phyloP scores from a whole-genome alignment of 192 early-diverging fungal species.

The Coemansia sp. region DNA sequence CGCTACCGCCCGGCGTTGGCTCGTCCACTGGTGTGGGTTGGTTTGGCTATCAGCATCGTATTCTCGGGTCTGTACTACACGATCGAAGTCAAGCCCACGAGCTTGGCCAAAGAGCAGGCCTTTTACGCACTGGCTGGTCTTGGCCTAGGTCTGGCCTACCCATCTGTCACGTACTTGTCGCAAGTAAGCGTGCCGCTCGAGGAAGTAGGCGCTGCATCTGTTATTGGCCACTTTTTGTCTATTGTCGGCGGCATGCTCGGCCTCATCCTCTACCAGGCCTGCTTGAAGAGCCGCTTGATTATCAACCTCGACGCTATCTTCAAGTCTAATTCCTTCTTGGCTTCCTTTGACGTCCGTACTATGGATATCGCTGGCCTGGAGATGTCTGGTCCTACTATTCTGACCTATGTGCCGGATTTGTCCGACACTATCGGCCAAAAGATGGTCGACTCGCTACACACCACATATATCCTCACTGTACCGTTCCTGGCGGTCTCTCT shows the following conservation, averaged over 20 bases:
- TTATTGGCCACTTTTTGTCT: constrained; percentile 49
- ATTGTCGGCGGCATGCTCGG: constrained; percentile 55
- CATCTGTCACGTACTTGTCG: constrained; percentile 33
- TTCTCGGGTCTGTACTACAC: constrained; percentile 52
- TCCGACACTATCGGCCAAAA: constrained; percentile 26
- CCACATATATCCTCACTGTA: constrained; percentile 40
- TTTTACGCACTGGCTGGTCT: constrained; percentile 45
- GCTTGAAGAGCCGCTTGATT: constrained; percentile 50
- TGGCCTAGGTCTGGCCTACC: constrained; percentile 41
- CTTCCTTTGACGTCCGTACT: constrained; percentile 29
- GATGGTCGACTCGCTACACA: constrained; percentile 38
- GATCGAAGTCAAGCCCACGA: constrained; percentile 19
- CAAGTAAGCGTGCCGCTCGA: constrained; percentile 41
- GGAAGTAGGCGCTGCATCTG: constrained; percentile 36
- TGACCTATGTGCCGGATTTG: constrained; percentile 27
- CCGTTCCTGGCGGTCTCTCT: constrained; percentile 45
- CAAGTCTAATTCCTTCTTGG: constrained; percentile 23
- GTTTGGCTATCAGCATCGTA: constrained; percentile 30
- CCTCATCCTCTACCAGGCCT: constrained; percentile 51
- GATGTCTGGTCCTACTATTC: constrained; percentile 26
- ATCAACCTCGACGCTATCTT: constrained; percentile 37
- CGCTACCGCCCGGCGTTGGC: constrained; percentile 22
- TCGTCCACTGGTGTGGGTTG: constrained; percentile 37
- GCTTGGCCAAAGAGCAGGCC: constrained; percentile 36
- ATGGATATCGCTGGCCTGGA: constrained; percentile 54